Evolutionary conservation across 768 basidiomycete genomes (phyloP).

Genomic region (Lentinula edodes): DNA sequence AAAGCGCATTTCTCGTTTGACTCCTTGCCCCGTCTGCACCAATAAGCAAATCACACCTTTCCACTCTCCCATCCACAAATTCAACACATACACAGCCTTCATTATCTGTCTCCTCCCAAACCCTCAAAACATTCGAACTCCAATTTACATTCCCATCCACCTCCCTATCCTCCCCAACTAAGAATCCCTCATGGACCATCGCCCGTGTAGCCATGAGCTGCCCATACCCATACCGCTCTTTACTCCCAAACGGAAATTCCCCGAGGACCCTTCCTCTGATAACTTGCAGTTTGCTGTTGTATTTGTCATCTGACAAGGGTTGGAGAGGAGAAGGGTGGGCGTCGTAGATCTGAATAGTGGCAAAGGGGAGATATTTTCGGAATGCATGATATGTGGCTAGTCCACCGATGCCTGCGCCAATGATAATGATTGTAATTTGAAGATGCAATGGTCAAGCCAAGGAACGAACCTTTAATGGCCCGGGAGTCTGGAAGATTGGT

Average conservation of each 20-base stretch:
- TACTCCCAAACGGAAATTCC: neutral
- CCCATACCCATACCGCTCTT: neutral
- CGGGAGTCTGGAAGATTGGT: too few species aligned
- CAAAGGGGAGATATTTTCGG: neutral
- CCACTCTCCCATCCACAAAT: neutral
- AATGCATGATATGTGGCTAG: slow-evolving; percentile 3
- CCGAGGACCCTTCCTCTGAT: neutral
- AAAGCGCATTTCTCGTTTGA: neutral
- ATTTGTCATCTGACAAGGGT: neutral
- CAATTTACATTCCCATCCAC: neutral
- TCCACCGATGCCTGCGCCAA: slow-evolving; percentile 1
- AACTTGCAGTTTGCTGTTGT: neutral
- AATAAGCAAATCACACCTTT: neutral
- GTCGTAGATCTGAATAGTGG: neutral
- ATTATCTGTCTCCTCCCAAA: neutral
- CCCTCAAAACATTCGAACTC: neutral
- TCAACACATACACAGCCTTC: neutral
- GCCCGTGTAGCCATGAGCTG: neutral
- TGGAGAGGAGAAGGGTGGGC: neutral
- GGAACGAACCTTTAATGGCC: too few species aligned
- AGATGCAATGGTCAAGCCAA: too few species aligned
- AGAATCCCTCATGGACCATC: neutral
- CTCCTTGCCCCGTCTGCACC: slow-evolving; percentile 3
- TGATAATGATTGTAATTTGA: slow-evolving; percentile 1
- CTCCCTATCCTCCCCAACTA: neutral